phyloP scores from a whole-genome alignment of 2,329 filamentous ascomycete species.

The Celoporthe dispersa region DNA sequence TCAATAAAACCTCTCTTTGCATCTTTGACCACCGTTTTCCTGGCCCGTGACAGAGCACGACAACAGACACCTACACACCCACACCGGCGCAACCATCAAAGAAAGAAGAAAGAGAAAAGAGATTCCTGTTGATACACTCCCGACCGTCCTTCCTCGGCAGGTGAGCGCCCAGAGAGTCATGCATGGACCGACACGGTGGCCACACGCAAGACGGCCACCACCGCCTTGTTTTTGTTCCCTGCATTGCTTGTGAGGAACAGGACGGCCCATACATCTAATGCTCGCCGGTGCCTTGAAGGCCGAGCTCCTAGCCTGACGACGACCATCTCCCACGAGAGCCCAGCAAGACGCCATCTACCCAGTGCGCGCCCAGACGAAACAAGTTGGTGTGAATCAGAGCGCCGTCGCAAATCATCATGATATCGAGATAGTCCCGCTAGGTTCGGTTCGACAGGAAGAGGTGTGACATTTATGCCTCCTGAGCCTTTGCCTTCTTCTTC shows the following conservation, averaged over 20 bases:
- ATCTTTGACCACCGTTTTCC: slow-evolving; percentile 12
- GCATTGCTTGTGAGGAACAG: slow-evolving; percentile 1
- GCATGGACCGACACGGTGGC: background rate
- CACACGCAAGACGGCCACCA: background rate
- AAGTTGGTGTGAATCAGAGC: slow-evolving; percentile 12
- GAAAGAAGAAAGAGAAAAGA: slow-evolving; percentile 14
- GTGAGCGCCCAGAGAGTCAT: background rate
- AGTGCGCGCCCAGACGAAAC: background rate
- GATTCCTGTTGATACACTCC: slow-evolving; percentile 25
- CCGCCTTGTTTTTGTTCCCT: background rate
- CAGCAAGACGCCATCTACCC: background rate
- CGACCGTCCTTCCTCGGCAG: background rate
- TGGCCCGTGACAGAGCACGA: slow-evolving; percentile 7
- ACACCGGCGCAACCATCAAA: slow-evolving; percentile 9
- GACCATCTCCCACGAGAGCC: background rate
- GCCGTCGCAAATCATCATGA: background rate
- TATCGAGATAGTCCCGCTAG: background rate
- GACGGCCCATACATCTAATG: background rate
- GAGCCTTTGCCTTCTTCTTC: slow-evolving; percentile 46
- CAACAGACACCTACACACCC: slow-evolving; percentile 10
- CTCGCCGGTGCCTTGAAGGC: background rate
- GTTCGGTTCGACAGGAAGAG: background rate
- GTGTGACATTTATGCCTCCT: slow-evolving; percentile 38
- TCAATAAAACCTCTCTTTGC: slow-evolving; percentile 10
- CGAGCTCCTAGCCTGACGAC: background rate